Evolutionary conservation across 2,329 filamentous ascomycete species (phyloP).

Genomic region (Talaromyces pinophilus): DNA sequence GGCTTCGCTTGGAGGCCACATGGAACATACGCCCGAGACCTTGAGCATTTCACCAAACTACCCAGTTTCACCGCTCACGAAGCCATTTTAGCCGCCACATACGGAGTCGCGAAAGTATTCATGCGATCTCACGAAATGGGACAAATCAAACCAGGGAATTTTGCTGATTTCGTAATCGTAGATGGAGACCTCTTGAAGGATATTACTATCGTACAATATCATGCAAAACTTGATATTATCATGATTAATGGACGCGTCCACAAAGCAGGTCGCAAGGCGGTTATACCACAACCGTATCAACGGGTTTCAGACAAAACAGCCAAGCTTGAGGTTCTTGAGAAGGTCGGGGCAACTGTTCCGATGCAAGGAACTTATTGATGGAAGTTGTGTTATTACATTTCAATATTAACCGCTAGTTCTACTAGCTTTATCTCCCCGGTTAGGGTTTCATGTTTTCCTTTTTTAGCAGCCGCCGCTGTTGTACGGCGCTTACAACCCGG

Average conservation of each 20-base stretch:
- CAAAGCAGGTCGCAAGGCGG: constrained; percentile 31
- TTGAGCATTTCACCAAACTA: constrained; percentile 50
- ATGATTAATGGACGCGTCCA: constrained; percentile 53
- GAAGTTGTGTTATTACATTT: neutral
- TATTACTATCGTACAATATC: constrained; percentile 47
- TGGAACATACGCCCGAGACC: constrained; percentile 51
- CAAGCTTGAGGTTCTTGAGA: neutral
- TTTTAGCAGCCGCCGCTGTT: neutral
- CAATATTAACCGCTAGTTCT: neutral
- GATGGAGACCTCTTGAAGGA: constrained; percentile 50
- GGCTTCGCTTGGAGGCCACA: constrained; percentile 54
- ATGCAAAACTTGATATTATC: constrained; percentile 48
- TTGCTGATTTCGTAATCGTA: constrained; percentile 50
- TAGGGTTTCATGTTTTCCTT: neutral
- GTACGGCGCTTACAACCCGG: neutral
- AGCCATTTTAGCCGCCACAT: constrained; percentile 48
- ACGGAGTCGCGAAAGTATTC: constrained; percentile 44
- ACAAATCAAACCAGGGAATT: constrained; percentile 46
- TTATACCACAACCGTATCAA: neutral
- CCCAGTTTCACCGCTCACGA: constrained; percentile 51
- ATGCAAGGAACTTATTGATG: neutral
- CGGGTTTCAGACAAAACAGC: neutral
- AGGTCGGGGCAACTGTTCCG: neutral
- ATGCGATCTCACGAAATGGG: constrained; percentile 43
- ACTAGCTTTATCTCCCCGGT: neutral